Conservation (phyloP, 2,329 filamentous ascomycete genomes). For the Aschersonia sp. region DNA sequence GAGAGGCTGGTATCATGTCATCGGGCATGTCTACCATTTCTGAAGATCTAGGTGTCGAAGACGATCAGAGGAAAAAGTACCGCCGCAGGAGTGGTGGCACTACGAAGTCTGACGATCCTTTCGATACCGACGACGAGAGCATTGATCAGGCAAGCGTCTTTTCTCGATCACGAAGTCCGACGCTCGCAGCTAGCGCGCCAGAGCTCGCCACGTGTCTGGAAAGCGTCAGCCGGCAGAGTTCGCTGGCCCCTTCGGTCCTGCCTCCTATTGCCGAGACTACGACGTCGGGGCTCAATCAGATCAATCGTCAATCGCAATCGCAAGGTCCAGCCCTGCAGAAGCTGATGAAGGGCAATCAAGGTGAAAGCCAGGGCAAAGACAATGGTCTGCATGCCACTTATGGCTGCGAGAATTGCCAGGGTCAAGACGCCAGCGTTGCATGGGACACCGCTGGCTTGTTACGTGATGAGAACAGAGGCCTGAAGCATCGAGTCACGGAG, state of each 20-base stretch:
- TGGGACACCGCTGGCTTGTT: constrained; percentile 52
- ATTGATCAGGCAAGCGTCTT: constrained; percentile 42
- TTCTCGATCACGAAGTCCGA: constrained; percentile 44
- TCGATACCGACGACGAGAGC: constrained; percentile 38
- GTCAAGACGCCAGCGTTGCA: constrained; percentile 42
- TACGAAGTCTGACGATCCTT: constrained; percentile 24
- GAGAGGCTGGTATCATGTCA: constrained; percentile 12
- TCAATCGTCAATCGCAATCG: constrained; percentile 20
- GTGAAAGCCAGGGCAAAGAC: constrained; percentile 15
- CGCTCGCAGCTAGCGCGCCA: constrained; percentile 24
- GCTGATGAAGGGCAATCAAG: constrained; percentile 26
- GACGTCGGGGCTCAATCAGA: constrained; percentile 11
- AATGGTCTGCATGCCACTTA: constrained; percentile 1
- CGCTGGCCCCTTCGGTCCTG: constrained; percentile 1
- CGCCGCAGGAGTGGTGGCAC: constrained; percentile 30
- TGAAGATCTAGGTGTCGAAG: constrained; percentile 40
- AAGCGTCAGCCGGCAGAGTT: not conserved
- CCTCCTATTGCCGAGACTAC: constrained; percentile 9
- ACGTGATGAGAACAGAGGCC: constrained; percentile 44
- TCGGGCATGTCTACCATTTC: constrained; percentile 29
- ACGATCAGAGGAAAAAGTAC: constrained; percentile 27
- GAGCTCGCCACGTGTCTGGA: constrained; percentile 7
- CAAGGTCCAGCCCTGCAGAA: constrained; percentile 24
- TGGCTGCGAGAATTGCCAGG: constrained; percentile 41
- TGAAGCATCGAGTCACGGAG: constrained; percentile 44